These are phyloP conservation scores for Grifola frondosa DNA, from an alignment of 1,284 basidiomycete genomes.

Conservation along the genomic window DNA sequence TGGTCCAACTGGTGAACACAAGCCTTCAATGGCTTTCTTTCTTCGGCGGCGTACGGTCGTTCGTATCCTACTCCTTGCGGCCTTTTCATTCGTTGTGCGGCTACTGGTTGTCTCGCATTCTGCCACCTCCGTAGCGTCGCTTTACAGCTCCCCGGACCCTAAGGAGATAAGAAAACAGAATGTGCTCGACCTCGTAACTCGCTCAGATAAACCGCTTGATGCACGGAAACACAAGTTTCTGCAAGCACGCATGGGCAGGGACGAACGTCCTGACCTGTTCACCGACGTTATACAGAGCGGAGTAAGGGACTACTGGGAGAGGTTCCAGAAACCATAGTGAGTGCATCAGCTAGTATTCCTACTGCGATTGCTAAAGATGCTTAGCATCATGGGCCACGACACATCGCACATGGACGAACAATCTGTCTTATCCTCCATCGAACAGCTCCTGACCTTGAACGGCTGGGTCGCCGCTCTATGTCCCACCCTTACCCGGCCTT, in stretches of 20 bases:
- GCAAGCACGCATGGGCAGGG: conserved; percentile 82
- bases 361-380: conserved; percentile 1
- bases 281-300: conserved; percentile 75
- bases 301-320: conserved; percentile 83
- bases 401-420: conserved; percentile 88
- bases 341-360: conserved; percentile 26
- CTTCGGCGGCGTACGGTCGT: conserved; percentile 38
- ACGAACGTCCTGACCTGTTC: conserved; percentile 80
- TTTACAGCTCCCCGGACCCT: conserved; percentile 30
- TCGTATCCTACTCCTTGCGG: conserved; percentile 34
- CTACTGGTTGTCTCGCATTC: conserved; percentile 47
- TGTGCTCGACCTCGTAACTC: conserved; percentile 82
- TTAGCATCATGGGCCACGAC: conserved; percentile 74
- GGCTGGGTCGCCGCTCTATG: conserved; percentile 99
- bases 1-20: neutral
- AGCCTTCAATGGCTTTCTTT: conserved; percentile 30
- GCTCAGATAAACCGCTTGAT: conserved; percentile 83
- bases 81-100: conserved; percentile 35
- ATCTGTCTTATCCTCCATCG: conserved; percentile 82
- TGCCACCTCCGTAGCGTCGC: conserved; percentile 28
- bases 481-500: conserved; percentile 86
- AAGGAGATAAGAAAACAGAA: conserved; percentile 74
- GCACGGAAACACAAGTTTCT: conserved; percentile 84
- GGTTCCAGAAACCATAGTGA: conserved; percentile 88
- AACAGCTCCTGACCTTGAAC: conserved; percentile 87